phyloP scores from a whole-genome alignment of 1,139 yeast species.

The Zhuliangozyma parablackwelliae region DNA sequence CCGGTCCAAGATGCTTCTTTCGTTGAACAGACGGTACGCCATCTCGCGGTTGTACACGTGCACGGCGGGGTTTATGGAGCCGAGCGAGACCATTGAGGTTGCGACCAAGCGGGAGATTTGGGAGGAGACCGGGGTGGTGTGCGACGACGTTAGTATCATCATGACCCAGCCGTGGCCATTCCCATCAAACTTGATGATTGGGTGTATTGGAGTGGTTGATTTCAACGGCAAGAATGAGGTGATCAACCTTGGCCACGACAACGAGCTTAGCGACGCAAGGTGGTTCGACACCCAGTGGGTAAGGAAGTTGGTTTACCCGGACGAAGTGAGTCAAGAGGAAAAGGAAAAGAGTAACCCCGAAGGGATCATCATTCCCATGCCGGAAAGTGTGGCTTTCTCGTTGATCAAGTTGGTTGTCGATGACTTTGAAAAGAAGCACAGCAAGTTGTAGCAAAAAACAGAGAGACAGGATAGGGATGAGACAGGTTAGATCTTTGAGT shows the following conservation, averaged over 20 bases:
- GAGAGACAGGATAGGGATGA: too few relatives aligned
- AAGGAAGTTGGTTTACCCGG: constrained; percentile 38
- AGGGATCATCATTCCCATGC: constrained; percentile 37
- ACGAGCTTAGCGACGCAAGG: constrained; percentile 76
- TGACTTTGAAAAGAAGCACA: constrained; percentile 19
- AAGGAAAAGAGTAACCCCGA: constrained; percentile 31
- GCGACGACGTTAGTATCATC: constrained; percentile 54
- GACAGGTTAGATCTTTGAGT: too few relatives aligned
- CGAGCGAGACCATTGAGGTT: constrained; percentile 85
- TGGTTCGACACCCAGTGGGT: constrained; percentile 70
- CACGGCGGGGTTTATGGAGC: constrained; percentile 94
- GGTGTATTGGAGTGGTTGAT: constrained; percentile 75
- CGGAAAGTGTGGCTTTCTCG: constrained; percentile 37
- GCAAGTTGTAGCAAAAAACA: neutral
- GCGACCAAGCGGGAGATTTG: constrained; percentile 87
- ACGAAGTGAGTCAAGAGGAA: constrained; percentile 16
- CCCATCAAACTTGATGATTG: constrained; percentile 91
- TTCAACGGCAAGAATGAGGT: constrained; percentile 55
- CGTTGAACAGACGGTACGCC: constrained; percentile 55
- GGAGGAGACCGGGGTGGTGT: constrained; percentile 90
- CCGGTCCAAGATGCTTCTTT: constrained; percentile 63
- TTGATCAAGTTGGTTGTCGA: constrained; percentile 46
- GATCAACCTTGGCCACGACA: constrained; percentile 74
- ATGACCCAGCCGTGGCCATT: constrained; percentile 95
- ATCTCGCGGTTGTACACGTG: constrained; percentile 65